Percentiles rank a stretch among this genome's conserved stretches.
Evolutionary conservation across 345 rosid genomes (phyloP).

Genomic region (Syzygium aqueum): DNA sequence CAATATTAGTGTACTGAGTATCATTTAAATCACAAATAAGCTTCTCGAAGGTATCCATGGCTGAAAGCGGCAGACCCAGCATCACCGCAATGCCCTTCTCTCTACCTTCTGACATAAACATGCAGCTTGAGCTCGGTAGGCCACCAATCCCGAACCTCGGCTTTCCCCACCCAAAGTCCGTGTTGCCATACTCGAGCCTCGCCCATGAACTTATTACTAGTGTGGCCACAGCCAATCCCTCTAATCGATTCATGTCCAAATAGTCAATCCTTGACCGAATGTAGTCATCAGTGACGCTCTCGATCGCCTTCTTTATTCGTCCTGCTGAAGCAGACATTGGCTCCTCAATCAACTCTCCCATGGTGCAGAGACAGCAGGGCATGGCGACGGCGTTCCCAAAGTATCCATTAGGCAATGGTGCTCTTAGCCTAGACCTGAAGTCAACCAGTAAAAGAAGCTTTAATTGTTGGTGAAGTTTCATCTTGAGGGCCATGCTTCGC

Average conservation of each 20-base stretch:
- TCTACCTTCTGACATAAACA: not conserved
- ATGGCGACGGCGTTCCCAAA: not conserved
- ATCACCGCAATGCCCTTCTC: not conserved
- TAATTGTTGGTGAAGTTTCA: not conserved
- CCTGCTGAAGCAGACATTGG: not conserved
- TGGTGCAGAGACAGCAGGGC: not conserved
- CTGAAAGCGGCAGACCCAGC: not conserved
- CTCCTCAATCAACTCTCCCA: not conserved
- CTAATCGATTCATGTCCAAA: not conserved
- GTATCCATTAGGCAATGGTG: not conserved
- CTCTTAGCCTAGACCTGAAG: not conserved
- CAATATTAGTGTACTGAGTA: not conserved
- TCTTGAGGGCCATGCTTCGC: not conserved
- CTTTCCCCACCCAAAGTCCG: not conserved
- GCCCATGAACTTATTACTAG: not conserved
- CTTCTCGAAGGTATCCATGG: not conserved
- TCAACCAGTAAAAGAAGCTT: not conserved
- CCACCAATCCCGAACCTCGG: not conserved
- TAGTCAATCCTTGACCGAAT: not conserved
- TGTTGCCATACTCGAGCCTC: not conserved
- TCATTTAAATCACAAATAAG: not conserved
- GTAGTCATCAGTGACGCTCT: not conserved
- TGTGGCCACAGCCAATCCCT: not conserved
- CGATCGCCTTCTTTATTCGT: not conserved
- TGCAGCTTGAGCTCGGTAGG: not conserved